These are phyloP conservation scores for Barnettozyma wickerhamii DNA, from an alignment of 805 yeast genomes.

Conservation along the genomic window DNA sequence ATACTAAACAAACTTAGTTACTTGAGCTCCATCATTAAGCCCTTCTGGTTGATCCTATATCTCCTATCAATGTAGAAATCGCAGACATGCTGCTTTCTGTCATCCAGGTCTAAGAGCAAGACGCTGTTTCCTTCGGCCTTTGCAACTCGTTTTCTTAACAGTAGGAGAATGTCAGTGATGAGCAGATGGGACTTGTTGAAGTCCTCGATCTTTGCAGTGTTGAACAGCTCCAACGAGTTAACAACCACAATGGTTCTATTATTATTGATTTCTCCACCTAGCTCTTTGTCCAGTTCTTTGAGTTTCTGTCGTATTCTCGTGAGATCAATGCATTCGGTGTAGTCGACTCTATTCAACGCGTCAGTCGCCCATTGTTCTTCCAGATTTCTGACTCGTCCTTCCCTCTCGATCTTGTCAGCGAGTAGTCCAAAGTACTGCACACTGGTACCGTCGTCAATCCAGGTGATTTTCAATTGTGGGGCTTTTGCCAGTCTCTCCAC, in stretches of 20 bases:
- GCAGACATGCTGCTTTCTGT: neutral
- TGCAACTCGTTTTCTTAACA: neutral
- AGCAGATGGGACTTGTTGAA: slow-evolving; percentile 1
- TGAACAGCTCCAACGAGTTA: slow-evolving; percentile 2
- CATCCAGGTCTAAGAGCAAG: slow-evolving; percentile 1
- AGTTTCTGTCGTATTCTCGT: neutral
- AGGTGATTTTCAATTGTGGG: neutral
- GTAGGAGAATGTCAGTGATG: neutral
- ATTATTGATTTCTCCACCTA: neutral
- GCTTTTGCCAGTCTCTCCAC: neutral
- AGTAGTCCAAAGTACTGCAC: neutral
- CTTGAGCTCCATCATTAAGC: neutral
- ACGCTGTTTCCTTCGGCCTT: neutral
- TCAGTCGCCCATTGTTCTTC: neutral
- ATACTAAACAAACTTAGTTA: neutral
- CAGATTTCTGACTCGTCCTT: neutral
- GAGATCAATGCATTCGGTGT: slow-evolving; percentile 5
- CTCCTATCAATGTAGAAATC: slow-evolving; percentile 1
- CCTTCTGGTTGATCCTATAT: neutral
- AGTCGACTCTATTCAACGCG: neutral
- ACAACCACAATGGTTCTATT: neutral
- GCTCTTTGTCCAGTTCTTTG: neutral
- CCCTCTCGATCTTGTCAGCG: neutral
- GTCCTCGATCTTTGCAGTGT: neutral
- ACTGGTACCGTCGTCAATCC: slow-evolving; percentile 6